Percentiles rank a stretch among this genome's conserved stretches.
Evolutionary conservation across 1,284 basidiomycete genomes (phyloP).

Genomic region (Moesziomyces sp.): DNA sequence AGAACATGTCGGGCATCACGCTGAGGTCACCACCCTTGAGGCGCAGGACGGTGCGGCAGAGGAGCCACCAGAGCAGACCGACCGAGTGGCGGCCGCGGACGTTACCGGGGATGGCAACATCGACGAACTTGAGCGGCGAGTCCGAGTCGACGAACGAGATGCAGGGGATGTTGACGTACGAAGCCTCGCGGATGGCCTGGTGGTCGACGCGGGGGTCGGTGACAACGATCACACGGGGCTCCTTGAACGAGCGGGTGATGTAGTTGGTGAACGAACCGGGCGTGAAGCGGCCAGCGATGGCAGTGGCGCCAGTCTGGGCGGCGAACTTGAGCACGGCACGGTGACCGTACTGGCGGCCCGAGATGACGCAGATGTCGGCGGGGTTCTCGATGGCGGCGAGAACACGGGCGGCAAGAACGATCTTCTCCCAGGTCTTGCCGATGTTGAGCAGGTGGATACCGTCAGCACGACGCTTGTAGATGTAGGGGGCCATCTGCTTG

Average conservation of each 20-base stretch:
- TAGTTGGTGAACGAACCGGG: slow-evolving; percentile 98
- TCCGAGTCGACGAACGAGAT: slow-evolving; percentile 99
- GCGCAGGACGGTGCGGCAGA: slow-evolving; percentile 96
- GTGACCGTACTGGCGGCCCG: slow-evolving; percentile 97
- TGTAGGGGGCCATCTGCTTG: slow-evolving; percentile 97
- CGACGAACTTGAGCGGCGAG: slow-evolving; percentile 94
- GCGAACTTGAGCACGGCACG: slow-evolving; percentile 99
- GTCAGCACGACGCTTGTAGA: slow-evolving; percentile 95
- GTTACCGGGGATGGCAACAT: slow-evolving; percentile 98
- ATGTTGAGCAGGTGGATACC: slow-evolving; percentile 99
- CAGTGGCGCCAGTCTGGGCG: slow-evolving; percentile 95
- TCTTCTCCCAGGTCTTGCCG: slow-evolving; percentile 99
- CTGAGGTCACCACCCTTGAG: slow-evolving; percentile 94
- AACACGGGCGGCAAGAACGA: slow-evolving; percentile 70
- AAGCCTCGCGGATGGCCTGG: slow-evolving; percentile 99
- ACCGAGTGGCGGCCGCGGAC: slow-evolving; percentile 98
- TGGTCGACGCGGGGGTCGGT: slow-evolving; percentile 99
- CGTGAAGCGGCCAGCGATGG: slow-evolving; percentile 98
- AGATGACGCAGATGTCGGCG: slow-evolving; percentile 96
- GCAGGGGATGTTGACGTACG: slow-evolving; percentile 99
- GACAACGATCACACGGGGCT: slow-evolving; percentile 96
- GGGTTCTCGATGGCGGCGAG: slow-evolving; percentile 85
- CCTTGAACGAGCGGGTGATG: slow-evolving; percentile 99
- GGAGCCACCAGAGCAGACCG: slow-evolving; percentile 98
- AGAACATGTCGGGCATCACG: slow-evolving; percentile 99